Evolutionary conservation across 2,329 filamentous ascomycete genomes (phyloP), one percentile per base, ranked within the genome.

Genomic region (Thelonectria olida): DNA sequence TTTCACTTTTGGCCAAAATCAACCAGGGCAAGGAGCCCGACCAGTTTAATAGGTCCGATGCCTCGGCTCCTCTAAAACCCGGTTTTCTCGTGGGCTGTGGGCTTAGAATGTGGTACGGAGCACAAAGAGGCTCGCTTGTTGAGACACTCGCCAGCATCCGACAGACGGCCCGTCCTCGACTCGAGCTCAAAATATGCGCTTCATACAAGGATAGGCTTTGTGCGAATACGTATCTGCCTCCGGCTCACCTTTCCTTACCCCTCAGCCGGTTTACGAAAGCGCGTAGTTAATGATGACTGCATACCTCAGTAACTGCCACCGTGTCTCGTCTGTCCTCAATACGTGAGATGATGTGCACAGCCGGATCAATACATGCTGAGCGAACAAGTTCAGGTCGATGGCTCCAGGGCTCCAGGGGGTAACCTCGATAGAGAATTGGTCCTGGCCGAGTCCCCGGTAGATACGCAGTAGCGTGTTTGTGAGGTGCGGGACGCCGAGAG

Each of bases 371-470:
- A n/a, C n/a, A 31, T 31, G 28, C 23, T n/a, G 36, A 36, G 47
- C 19, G 28, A 13, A 49, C 10, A 23, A 27, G 17, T n/a, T 23
- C 64, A 48, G 39, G 49, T 61, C 28, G 9, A 8, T 12, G 13
- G 28, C 52, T 22, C 41, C 42, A 68, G 50, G 58, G 45, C 47
- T 67, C 58, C 67, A 67, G 61, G 64, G 66, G 27, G 56, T 62
- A 48, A 48, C 39, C 41, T 59, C 44, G 23, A 60, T 60, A 28
- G 44, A 45, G 50, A 65, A 61, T 66, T 48, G 60, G 65, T 51
- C 48, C 59, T 56, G 68, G 66, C 54, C 64, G 58, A 54, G 57
- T 63, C 61, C 68, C 68, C 65, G 58, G 62, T 62, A 63, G 51
- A 62, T 62, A 61, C 58, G 71, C 57, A 54, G 62, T 64, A 67